Conservation (phyloP, 2,329 filamentous ascomycete genomes). For the Lojkania enalia region DNA sequence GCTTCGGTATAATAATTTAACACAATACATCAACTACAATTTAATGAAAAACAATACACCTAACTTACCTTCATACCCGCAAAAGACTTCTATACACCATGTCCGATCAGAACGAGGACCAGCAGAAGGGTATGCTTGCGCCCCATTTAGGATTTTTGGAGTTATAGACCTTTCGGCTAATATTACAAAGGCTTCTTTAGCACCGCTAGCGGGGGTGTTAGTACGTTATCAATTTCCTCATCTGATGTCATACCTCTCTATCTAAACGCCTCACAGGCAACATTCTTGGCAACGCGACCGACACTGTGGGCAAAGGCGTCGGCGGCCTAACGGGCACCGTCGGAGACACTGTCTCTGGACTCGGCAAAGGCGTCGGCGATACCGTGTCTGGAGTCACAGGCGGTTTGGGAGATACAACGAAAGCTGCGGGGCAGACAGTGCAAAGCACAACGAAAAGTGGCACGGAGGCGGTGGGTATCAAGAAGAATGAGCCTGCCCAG, state of each 20-base stretch:
- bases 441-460: constrained; percentile 34
- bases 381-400: constrained; percentile 39
- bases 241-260: too few species aligned
- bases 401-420: constrained; percentile 41
- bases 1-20: neutral
- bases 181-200: constrained; percentile 33
- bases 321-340: constrained; percentile 32
- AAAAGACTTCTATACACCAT: constrained; percentile 19
- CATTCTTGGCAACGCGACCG: constrained; percentile 38
- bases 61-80: neutral
- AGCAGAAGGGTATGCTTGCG: constrained; percentile 26
- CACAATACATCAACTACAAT: neutral
- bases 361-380: constrained; percentile 43
- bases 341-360: constrained; percentile 35
- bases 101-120: constrained; percentile 24
- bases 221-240: constrained; percentile 20
- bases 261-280: constrained; percentile 27
- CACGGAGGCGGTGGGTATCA: constrained; percentile 25
- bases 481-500: constrained; percentile 22
- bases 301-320: constrained; percentile 41
- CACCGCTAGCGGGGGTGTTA: constrained; percentile 36
- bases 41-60: neutral
- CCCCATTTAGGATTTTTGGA: neutral
- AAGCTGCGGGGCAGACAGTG: constrained; percentile 36
- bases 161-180: too few species aligned